Conservation (phyloP, 257 asterid species). For the Striga asiatica region DNA sequence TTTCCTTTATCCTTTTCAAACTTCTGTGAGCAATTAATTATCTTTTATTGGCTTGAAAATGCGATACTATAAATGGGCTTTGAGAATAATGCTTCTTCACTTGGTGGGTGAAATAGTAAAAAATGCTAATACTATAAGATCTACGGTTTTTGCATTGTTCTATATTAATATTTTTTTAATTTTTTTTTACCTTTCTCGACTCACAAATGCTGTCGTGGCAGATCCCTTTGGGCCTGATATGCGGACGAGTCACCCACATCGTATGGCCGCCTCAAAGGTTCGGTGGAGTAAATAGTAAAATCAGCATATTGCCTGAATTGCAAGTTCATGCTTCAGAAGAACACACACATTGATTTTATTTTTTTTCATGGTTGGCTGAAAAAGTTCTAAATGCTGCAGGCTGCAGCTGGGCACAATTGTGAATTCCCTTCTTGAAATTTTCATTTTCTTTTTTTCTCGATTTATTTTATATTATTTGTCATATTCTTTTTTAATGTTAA, state of each 20-base stretch:
- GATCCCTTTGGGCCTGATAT: constrained; percentile 81
- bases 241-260: constrained; percentile 74
- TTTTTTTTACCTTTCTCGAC: background rate
- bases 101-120: too few relatives aligned
- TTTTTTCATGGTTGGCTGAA: too few relatives aligned
- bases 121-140: too few relatives aligned
- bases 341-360: background rate
- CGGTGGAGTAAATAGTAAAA: constrained; percentile 37
- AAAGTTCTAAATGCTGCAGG: too few relatives aligned
- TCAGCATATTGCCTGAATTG: constrained; percentile 22
- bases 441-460: background rate
- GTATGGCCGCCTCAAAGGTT: constrained; percentile 85
- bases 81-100: too few relatives aligned
- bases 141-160: too few relatives aligned
- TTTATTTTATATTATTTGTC: background rate
- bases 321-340: constrained; percentile 7
- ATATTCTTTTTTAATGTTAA: too few relatives aligned
- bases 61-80: too few relatives aligned
- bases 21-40: too few relatives aligned
- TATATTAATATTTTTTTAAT: too few relatives aligned
- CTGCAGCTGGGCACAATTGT: background rate
- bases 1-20: background rate
- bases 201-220: constrained; percentile 20
- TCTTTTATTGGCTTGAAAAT: too few relatives aligned
- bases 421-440: too few relatives aligned